Evolutionary conservation across 2,329 filamentous ascomycete species (phyloP).

Genomic region (Alternaria sp.): DNA sequence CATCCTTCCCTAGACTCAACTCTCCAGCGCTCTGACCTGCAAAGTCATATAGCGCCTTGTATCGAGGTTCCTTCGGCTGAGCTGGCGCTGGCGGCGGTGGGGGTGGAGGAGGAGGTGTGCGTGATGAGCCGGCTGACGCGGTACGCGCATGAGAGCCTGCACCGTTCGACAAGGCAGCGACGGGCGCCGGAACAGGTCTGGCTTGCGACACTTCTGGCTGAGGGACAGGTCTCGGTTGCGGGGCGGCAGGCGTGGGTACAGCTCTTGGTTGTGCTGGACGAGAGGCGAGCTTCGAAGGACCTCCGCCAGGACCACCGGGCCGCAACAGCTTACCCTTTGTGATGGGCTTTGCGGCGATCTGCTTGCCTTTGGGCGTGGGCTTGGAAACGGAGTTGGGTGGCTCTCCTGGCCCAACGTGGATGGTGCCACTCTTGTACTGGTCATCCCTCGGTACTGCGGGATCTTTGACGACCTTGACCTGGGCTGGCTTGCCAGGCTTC

Average conservation of each 20-base stretch:
- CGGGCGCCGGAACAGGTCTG: constrained; percentile 61
- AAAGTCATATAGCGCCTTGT: constrained; percentile 93
- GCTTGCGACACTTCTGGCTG: constrained; percentile 53
- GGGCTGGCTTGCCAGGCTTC: constrained; percentile 90
- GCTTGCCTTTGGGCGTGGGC: constrained; percentile 86
- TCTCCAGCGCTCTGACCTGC: constrained; percentile 83
- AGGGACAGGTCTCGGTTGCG: constrained; percentile 54
- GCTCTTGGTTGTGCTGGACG: constrained; percentile 51
- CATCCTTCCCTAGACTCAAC: constrained; percentile 77
- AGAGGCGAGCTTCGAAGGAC: constrained; percentile 73
- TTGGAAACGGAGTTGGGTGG: constrained; percentile 80
- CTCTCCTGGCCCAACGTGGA: constrained; percentile 87
- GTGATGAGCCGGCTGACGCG: constrained; percentile 49
- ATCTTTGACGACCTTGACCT: constrained; percentile 91
- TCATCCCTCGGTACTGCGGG: constrained; percentile 74
- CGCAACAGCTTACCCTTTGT: constrained; percentile 91
- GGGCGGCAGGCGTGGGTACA: constrained; percentile 42
- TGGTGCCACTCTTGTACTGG: constrained; percentile 89
- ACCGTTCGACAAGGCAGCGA: constrained; percentile 60
- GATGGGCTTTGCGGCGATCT: constrained; percentile 85
- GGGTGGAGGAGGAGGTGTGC: constrained; percentile 56
- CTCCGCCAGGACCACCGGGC: constrained; percentile 83
- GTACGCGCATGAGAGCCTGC: constrained; percentile 48
- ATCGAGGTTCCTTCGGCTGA: constrained; percentile 73
- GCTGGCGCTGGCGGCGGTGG: constrained; percentile 67